These are phyloP conservation scores for Fraxinus greggii DNA, from an alignment of 305 asterid genomes.

Conservation along the genomic window DNA sequence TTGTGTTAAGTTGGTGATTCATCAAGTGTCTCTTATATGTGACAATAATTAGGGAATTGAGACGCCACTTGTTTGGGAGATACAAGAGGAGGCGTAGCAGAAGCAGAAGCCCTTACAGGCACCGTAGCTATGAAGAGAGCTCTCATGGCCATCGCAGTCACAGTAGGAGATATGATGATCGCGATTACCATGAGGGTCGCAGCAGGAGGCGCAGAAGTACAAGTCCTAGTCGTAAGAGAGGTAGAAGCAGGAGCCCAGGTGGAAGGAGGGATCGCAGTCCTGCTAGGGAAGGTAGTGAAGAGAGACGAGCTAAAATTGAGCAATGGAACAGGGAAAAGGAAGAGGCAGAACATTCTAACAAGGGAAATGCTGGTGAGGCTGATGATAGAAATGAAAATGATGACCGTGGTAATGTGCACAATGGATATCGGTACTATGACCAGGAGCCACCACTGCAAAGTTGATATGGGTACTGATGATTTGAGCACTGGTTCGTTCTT, in stretches of 20 bases:
- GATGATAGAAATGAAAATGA: conserved; percentile 33
- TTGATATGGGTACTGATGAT: conserved; percentile 44
- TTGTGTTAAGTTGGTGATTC: neutral
- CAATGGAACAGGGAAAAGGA: conserved; percentile 97
- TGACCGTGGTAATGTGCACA: conserved; percentile 24
- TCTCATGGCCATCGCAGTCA: conserved; percentile 62
- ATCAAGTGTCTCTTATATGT: neutral
- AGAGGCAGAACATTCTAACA: conserved; percentile 52
- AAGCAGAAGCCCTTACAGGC: conserved; percentile 82
- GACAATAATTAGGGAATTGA: conserved; percentile 61
- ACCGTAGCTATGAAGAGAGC: conserved; percentile 80
- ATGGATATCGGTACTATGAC: conserved; percentile 33
- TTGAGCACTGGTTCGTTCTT: conserved; percentile 52
- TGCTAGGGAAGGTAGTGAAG: conserved; percentile 92
- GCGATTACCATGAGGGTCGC: conserved; percentile 66
- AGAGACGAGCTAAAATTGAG: conserved; percentile 92
- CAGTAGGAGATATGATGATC: conserved; percentile 72
- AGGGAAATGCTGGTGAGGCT: conserved; percentile 27
- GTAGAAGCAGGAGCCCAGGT: conserved; percentile 76
- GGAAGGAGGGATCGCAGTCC: conserved; percentile 72
- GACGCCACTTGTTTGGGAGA: conserved; percentile 85
- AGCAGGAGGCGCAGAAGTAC: conserved; percentile 68
- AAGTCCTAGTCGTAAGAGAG: conserved; percentile 62
- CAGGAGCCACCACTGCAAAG: conserved; percentile 32
- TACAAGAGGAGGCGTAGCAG: conserved; percentile 59